Conservation (phyloP, 106 monocot genomes). For the Phalaenopsis equestris region DNA sequence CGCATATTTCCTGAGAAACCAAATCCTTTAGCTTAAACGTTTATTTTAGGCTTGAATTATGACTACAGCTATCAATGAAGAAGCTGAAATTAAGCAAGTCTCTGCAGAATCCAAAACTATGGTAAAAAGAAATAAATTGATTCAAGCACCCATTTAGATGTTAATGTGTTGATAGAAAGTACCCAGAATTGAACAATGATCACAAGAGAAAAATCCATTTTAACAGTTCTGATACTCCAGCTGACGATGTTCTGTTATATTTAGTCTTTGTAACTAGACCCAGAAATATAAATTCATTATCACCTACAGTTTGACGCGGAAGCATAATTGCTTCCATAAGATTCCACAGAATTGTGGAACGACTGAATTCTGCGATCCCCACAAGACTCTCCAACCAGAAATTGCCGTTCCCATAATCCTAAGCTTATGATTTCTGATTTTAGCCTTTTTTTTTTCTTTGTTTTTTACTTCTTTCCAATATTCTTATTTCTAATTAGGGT, state of each 20-base stretch:
- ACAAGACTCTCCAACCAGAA: no score
- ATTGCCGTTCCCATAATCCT: no score
- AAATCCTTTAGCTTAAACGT: not conserved
- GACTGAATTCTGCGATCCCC: no score
- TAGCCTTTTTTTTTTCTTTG: no score
- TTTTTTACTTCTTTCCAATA: no score
- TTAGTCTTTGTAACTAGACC: not conserved
- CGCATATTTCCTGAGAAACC: not conserved
- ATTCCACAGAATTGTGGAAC: no score
- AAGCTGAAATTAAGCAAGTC: not conserved
- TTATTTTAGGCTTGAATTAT: constrained; percentile 3
- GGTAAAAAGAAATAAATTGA: not conserved
- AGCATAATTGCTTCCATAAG: no score
- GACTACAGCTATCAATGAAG: not conserved
- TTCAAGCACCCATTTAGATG: not conserved
- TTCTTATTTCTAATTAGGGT: no score
- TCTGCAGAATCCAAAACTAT: not conserved
- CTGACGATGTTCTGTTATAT: not conserved
- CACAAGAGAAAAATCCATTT: not conserved
- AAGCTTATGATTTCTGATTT: no score
- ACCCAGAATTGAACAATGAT: not conserved
- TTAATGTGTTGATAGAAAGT: not conserved
- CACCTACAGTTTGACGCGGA: not conserved
- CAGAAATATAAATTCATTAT: not conserved
- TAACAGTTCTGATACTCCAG: not conserved